These are phyloP conservation scores for Skeletonema costatum DNA, from an alignment of 108 stramenopile genomes.

Conservation along the genomic window DNA sequence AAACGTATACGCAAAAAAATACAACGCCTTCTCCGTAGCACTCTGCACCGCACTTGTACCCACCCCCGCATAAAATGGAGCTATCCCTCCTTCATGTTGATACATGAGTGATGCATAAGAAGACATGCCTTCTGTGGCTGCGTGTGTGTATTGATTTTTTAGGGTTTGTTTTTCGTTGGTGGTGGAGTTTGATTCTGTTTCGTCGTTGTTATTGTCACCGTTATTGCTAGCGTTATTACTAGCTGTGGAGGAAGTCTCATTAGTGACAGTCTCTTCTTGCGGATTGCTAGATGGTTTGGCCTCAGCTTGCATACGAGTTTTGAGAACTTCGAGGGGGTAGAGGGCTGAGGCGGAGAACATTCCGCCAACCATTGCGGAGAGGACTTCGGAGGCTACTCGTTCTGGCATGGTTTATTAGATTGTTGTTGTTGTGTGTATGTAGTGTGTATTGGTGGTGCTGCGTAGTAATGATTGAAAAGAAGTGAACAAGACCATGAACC, in stretches of 20 bases:
- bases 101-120: constrained; percentile 68
- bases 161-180: neutral
- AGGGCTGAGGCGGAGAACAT: constrained; percentile 71
- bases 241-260: neutral
- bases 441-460: neutral
- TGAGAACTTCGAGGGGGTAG: constrained; percentile 85
- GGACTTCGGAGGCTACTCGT: constrained; percentile 59
- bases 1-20: constrained; percentile 89
- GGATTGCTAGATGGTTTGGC: neutral
- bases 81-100: constrained; percentile 54
- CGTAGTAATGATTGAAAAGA: neutral
- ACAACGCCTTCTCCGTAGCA: constrained; percentile 87
- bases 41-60: constrained; percentile 72
- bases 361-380: constrained; percentile 70
- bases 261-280: neutral
- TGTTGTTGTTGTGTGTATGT: neutral
- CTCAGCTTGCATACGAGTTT: constrained; percentile 84
- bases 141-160: constrained; percentile 1
- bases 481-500: no score
- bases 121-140: constrained; percentile 41
- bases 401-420: constrained; percentile 14
- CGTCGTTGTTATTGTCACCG: neutral
- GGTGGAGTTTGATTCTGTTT: neutral
- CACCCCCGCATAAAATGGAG: constrained; percentile 68
- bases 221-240: neutral